Evolutionary conservation across 1,139 yeast species (phyloP), one percentile per base, ranked within the genome.

Genomic region (Yamadazyma friedrichii): DNA sequence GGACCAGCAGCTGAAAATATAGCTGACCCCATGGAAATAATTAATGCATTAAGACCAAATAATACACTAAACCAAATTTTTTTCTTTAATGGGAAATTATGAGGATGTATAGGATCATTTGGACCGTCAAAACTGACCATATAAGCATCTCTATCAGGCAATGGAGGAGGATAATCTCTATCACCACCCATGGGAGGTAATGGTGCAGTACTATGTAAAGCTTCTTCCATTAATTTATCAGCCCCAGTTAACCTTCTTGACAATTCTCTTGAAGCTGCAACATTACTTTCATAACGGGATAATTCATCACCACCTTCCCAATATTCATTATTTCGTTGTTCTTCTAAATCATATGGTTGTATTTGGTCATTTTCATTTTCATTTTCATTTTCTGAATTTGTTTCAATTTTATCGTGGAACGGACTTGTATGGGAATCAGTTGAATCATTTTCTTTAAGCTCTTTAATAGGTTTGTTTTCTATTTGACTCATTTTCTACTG

Each of bases 1-100:
- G 46, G 45, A 12, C 58, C 44, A 8, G 64, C 56, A 31, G 58
- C 65, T 3, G 74, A 58, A 47, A 68, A 69, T 61, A 70, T 62
- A 31, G 75, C 74, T 10, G 72, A 65, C 28, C 74, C 74, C 62
- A 51, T 82, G 74, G 59, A 84, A 78, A 64, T 60, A 20, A 62
- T 49, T 39, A 68, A 56, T 1, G 74, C 72, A 33, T 58, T 43
- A 42, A 61, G 53, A 8, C 65, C 74, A n/a, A 68, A 59, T 15
- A 61, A 52, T 3, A 50, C 44, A 36, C 64, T 56, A 11, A 52
- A 55, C 3, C 50, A 24, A 3, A 66, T 15, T 49, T 74, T 74
- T 25, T 53, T 58, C 27, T 36, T 30, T 22, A 62, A 29, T 2
- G 74, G 51, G 70, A 75, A 77, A 52, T 78, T 78, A 43, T 63